phyloP scores from a whole-genome alignment of 805 yeast species.

The Wickerhamiella australiensis region DNA sequence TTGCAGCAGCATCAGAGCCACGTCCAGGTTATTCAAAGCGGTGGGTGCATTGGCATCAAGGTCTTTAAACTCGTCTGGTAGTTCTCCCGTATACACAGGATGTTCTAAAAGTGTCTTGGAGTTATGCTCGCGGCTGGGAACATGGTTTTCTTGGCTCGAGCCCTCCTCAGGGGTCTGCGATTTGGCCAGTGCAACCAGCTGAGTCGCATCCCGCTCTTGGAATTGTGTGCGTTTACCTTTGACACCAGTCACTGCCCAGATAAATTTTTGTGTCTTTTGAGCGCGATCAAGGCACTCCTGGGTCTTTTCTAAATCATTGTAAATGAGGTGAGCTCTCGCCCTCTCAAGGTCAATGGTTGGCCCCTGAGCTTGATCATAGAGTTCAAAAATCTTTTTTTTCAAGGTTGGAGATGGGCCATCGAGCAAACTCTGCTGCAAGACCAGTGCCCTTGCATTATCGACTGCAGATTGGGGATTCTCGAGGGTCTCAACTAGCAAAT shows the following conservation, averaged over 20 bases:
- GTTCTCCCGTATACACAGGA: slow-evolving; percentile 38
- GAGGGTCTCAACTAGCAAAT: slow-evolving; percentile 39
- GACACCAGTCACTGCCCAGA: slow-evolving; percentile 72
- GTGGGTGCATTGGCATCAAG: slow-evolving; percentile 82
- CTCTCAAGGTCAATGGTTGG: slow-evolving; percentile 40
- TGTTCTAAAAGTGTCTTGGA: slow-evolving; percentile 70
- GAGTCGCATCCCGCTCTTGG: slow-evolving; percentile 60
- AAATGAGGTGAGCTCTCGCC: slow-evolving; percentile 37
- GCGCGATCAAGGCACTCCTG: slow-evolving; percentile 21
- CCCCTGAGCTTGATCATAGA: slow-evolving; percentile 12
- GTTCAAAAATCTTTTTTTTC: slow-evolving; percentile 20
- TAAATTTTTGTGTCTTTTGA: slow-evolving; percentile 41
- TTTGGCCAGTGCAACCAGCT: slow-evolving; percentile 60
- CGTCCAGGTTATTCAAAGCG: slow-evolving; percentile 52
- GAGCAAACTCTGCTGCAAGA: slow-evolving; percentile 29
- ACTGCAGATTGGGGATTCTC: slow-evolving; percentile 32
- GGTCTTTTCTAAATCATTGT: slow-evolving; percentile 26
- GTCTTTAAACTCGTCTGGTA: slow-evolving; percentile 28
- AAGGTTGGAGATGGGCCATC: slow-evolving; percentile 22
- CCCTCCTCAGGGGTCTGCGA: not conserved
- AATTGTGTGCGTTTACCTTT: slow-evolving; percentile 77
- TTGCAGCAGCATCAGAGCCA: slow-evolving; percentile 60
- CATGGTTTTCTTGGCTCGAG: not conserved
- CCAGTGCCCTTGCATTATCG: slow-evolving; percentile 28
- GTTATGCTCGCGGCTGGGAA: slow-evolving; percentile 49